These are phyloP conservation scores for Funneliformis caledonium DNA, from an alignment of 371 early-diverging fungal genomes.

Conservation along the genomic window DNA sequence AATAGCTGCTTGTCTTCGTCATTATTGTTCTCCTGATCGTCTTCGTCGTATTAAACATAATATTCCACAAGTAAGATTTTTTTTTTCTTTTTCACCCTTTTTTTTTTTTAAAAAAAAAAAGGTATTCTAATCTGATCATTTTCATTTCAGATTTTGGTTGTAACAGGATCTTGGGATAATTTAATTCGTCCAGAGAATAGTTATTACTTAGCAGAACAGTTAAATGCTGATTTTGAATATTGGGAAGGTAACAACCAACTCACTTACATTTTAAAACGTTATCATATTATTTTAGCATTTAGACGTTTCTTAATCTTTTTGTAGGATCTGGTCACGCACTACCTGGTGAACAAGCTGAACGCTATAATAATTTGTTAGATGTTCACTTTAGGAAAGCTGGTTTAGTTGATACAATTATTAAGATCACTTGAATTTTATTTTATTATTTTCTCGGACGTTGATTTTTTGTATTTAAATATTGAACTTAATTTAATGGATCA, in stretches of 20 bases:
- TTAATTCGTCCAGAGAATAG: constrained; percentile 49
- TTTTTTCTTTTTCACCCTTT: neutral
- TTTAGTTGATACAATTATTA: neutral
- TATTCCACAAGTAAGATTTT: constrained; percentile 10
- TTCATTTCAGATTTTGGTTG: constrained; percentile 40
- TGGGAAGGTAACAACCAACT: constrained; percentile 29
- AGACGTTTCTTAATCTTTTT: neutral
- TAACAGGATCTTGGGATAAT: constrained; percentile 49
- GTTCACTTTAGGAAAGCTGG: constrained; percentile 28
- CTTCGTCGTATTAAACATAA: constrained; percentile 2
- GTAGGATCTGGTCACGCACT: constrained; percentile 33
- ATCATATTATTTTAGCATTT: neutral
- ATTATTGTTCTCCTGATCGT: constrained; percentile 11
- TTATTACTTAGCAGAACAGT: constrained; percentile 44
- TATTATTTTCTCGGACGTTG: too few relatives aligned
- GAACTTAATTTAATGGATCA: too few relatives aligned
- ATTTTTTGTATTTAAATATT: too few relatives aligned
- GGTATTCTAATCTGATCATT: too few relatives aligned
- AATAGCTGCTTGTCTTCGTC: neutral
- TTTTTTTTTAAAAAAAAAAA: neutral
- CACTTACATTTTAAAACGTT: neutral
- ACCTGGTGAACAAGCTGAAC: constrained; percentile 24
- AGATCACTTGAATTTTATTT: too few relatives aligned
- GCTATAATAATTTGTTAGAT: constrained; percentile 28
- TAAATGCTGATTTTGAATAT: constrained; percentile 34